Evolutionary conservation across 83 land plant species (phyloP).

Genomic region (Thuja plicata): DNA sequence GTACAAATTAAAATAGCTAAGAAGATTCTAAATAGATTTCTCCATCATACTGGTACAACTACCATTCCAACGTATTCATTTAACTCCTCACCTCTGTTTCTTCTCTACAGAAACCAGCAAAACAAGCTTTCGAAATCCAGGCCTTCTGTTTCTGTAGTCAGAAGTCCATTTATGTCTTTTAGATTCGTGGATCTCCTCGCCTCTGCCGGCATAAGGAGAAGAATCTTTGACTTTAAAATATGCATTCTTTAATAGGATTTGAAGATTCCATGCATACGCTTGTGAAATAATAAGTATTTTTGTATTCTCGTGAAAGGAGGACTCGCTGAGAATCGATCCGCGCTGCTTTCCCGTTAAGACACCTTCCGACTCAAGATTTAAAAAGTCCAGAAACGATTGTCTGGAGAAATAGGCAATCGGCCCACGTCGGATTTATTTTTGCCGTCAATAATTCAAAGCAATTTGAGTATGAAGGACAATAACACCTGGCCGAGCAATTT

Average conservation of each 20-base stretch:
- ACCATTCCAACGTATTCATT: background rate
- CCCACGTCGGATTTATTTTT: no score
- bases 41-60: background rate
- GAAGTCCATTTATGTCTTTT: background rate
- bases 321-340: background rate
- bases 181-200: background rate
- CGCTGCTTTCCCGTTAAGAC: background rate
- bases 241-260: no score
- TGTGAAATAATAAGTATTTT: background rate
- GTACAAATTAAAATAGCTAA: background rate
- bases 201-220: background rate
- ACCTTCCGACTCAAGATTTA: background rate
- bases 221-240: background rate
- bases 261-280: background rate
- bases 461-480: background rate
- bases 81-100: background rate
- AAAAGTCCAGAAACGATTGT: background rate
- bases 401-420: background rate
- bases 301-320: background rate
- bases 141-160: background rate
- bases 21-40: no score
- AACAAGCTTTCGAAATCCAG: background rate
- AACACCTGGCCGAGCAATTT: no score
- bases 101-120: background rate
- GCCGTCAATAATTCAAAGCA: no score